Percentiles rank a stretch among this genome's conserved stretches.
These are phyloP conservation scores for Anthostomella pinea DNA, from an alignment of 2,329 filamentous ascomycete genomes.

Conservation along the genomic window DNA sequence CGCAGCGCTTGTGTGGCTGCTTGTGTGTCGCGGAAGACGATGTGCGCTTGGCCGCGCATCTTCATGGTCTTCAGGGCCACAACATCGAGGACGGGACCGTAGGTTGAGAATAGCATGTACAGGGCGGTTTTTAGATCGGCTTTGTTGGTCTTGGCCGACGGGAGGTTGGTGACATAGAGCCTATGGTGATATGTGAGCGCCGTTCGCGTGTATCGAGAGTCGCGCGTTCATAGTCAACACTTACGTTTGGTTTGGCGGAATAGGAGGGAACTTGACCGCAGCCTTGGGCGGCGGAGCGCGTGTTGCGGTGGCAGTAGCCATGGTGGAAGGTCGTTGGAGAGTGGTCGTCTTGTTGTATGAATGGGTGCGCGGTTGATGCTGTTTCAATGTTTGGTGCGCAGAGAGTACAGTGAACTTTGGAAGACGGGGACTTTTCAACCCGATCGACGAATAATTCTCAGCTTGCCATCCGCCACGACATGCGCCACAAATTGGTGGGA, in stretches of 20 bases:
- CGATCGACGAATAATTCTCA: no score
- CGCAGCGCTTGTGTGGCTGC: constrained; percentile 94
- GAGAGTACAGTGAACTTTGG: no score
- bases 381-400: no score
- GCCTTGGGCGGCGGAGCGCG: constrained; percentile 28
- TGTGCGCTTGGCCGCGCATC: constrained; percentile 94
- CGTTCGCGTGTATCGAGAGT: constrained; percentile 10
- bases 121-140: constrained; percentile 79
- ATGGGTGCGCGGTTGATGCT: no score
- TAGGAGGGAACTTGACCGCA: constrained; percentile 48
- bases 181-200: constrained; percentile 40
- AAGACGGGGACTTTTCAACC: no score
- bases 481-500: no score
- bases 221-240: constrained; percentile 31
- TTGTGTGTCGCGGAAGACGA: constrained; percentile 86
- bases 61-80: constrained; percentile 83
- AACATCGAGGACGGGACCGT: constrained; percentile 88
- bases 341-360: no score
- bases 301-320: constrained; percentile 33
- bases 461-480: no score
- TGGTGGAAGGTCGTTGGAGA: constrained; percentile 16
- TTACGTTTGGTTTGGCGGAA: constrained; percentile 74
- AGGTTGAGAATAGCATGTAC: constrained; percentile 92
- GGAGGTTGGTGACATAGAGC: constrained; percentile 84
- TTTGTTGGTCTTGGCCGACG: constrained; percentile 85